Evolutionary conservation across 208 protist species (phyloP).

Genomic region (Trypanosomatidae sp.): DNA sequence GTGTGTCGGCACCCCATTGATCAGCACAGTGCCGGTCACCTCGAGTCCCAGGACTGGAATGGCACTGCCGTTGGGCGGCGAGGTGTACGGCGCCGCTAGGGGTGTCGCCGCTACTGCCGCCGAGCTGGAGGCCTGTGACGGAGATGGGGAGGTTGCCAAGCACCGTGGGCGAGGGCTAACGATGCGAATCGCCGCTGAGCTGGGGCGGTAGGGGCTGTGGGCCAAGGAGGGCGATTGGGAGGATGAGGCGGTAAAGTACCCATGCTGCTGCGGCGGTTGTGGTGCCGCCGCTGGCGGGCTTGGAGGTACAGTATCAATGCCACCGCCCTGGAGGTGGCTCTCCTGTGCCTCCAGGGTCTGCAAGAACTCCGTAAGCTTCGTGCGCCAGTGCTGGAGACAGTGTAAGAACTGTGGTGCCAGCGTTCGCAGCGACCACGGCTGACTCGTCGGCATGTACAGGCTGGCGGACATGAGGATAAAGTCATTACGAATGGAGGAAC

Average conservation of each 20-base stretch:
- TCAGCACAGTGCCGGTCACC: conserved; percentile 49
- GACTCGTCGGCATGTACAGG: conserved; percentile 73
- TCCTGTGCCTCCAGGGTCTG: conserved; percentile 9
- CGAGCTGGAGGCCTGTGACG: background rate
- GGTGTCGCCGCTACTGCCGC: background rate
- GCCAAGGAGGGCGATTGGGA: background rate
- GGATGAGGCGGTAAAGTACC: background rate
- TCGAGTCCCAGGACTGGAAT: conserved; percentile 56
- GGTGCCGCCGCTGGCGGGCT: background rate
- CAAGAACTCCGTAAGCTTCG: conserved; percentile 44
- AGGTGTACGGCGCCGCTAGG: background rate
- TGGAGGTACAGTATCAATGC: background rate
- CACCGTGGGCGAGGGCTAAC: background rate
- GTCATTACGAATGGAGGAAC: conserved; percentile 53
- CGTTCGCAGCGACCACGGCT: conserved; percentile 55
- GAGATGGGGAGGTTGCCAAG: background rate
- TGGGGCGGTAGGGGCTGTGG: background rate
- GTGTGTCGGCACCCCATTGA: conserved; percentile 54
- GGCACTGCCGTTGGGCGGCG: background rate
- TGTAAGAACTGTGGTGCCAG: conserved; percentile 69
- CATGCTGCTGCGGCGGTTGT: background rate
- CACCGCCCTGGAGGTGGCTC: background rate
- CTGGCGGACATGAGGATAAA: conserved; percentile 72
- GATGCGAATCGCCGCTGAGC: background rate
- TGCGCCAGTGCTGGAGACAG: conserved; percentile 67